Percentiles rank a stretch among this genome's conserved stretches.
phyloP scores from a whole-genome alignment of 2,329 filamentous ascomycete genomes.

The Penicillium sp. region DNA sequence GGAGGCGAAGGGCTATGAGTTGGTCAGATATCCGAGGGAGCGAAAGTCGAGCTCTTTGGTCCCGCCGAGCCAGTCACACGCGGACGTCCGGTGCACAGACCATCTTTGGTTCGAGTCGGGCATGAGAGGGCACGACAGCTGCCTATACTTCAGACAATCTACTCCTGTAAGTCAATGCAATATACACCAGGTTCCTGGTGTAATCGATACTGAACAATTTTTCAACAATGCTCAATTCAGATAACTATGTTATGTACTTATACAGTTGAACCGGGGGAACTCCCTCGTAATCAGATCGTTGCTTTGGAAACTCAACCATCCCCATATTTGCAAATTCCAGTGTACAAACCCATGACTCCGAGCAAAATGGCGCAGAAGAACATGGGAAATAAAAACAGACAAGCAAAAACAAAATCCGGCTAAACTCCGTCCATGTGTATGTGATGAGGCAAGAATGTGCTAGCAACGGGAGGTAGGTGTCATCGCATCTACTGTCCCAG shows the following conservation, averaged over 20 bases:
- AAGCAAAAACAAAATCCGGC: background rate
- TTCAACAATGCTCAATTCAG: conserved; percentile 1
- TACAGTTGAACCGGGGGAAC: conserved; percentile 12
- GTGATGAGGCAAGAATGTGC: background rate
- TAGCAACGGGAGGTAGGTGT: background rate
- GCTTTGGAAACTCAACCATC: background rate
- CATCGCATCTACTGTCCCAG: conserved; percentile 32
- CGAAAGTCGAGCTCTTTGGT: conserved; percentile 15
- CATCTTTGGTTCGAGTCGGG: conserved; percentile 1
- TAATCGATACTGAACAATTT: background rate
- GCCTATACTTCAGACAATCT: background rate
- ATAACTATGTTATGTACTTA: conserved; percentile 21
- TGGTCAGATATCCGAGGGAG: conserved; percentile 8
- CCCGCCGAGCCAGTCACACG: conserved; percentile 22
- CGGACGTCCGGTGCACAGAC: conserved; percentile 21
- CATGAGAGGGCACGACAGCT: background rate
- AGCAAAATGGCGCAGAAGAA: conserved; percentile 5
- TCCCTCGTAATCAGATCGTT: background rate
- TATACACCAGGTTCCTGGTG: no score
- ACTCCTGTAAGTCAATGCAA: no score
- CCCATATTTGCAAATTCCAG: conserved; percentile 14
- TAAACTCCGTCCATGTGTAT: conserved; percentile 1
- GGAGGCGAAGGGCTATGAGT: background rate
- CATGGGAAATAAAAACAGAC: background rate
- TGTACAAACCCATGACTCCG: conserved; percentile 15